A percentile compares a stretch with the other conserved stretches of the same genome.
Evolutionary conservation across 2,329 filamentous ascomycete species (phyloP).

Genomic region (Parastagonospora nodorum): DNA sequence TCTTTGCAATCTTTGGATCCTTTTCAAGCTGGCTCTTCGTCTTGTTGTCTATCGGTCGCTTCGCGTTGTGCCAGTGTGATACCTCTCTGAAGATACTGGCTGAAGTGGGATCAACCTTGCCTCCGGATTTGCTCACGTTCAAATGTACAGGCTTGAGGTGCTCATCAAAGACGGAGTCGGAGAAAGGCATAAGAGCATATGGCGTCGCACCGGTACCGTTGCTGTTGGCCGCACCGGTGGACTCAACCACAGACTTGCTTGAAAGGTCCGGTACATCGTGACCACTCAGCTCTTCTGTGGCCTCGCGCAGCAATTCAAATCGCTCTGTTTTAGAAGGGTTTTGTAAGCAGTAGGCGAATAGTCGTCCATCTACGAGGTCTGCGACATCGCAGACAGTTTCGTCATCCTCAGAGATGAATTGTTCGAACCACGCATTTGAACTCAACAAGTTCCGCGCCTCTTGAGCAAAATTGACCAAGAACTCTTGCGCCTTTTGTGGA

Average conservation of each 20-base stretch:
- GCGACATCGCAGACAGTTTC: constrained; percentile 52
- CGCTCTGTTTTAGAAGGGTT: constrained; percentile 20
- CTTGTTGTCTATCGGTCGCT: constrained; percentile 55
- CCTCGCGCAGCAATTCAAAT: constrained; percentile 23
- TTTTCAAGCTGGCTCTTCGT: constrained; percentile 31
- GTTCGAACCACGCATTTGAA: constrained; percentile 43
- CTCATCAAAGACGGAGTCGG: constrained; percentile 54
- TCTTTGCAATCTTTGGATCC: constrained; percentile 41
- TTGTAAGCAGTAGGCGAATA: constrained; percentile 36
- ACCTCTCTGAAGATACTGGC: constrained; percentile 55
- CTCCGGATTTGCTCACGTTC: constrained; percentile 33
- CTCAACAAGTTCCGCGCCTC: constrained; percentile 45
- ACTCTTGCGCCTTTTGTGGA: constrained; percentile 36
- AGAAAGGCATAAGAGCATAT: constrained; percentile 53
- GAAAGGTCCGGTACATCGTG: constrained; percentile 16
- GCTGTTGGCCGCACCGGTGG: constrained; percentile 2
- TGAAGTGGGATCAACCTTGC: constrained; percentile 34
- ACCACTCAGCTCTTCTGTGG: constrained; percentile 23
- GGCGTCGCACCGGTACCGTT: constrained; percentile 12
- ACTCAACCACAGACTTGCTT: constrained; percentile 1
- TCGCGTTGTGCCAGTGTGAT: constrained; percentile 68
- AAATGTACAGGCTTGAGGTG: constrained; percentile 54
- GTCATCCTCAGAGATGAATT: constrained; percentile 20
- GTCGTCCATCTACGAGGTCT: constrained; percentile 62
- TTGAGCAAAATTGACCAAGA: constrained; percentile 47